phyloP scores from a whole-genome alignment of 208 protist genomes.

The Phytomonas francai region DNA sequence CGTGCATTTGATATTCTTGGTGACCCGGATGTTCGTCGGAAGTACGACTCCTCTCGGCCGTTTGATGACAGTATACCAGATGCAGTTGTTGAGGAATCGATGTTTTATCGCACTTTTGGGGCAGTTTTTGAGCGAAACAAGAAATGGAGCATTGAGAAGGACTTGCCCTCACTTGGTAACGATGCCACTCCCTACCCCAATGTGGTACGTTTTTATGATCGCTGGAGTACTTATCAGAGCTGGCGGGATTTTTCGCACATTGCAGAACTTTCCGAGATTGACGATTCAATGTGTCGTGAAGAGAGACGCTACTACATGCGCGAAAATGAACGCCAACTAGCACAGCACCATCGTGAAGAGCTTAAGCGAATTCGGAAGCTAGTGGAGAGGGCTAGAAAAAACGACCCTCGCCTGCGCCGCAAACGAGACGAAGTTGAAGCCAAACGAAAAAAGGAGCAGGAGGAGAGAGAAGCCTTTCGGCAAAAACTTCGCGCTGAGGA shows the following conservation, averaged over 20 bases:
- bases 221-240: conserved; percentile 91
- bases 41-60: conserved; percentile 92
- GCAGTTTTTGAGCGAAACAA: conserved; percentile 92
- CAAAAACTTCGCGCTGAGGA: conserved; percentile 50
- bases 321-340: conserved; percentile 91
- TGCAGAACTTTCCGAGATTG: conserved; percentile 89
- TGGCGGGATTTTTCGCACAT: conserved; percentile 95
- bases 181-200: conserved; percentile 54
- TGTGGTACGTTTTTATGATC: conserved; percentile 93
- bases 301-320: conserved; percentile 96
- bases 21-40: conserved; percentile 76
- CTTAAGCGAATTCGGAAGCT: conserved; percentile 81
- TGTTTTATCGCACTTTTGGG: conserved; percentile 89
- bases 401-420: conserved; percentile 89
- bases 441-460: conserved; percentile 41
- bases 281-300: conserved; percentile 91
- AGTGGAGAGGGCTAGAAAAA: conserved; percentile 84
- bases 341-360: conserved; percentile 82
- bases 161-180: conserved; percentile 71
- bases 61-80: conserved; percentile 93
- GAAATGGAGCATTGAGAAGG: conserved; percentile 64
- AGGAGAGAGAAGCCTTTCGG: conserved; percentile 71
- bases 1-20: conserved; percentile 92
- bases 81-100: conserved; percentile 32
- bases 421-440: conserved; percentile 72